Percentiles rank a stretch among this genome's conserved stretches.
These are phyloP conservation scores for Yamadazyma siamensis DNA, from an alignment of 1,139 yeast species.

Conservation along the genomic window DNA sequence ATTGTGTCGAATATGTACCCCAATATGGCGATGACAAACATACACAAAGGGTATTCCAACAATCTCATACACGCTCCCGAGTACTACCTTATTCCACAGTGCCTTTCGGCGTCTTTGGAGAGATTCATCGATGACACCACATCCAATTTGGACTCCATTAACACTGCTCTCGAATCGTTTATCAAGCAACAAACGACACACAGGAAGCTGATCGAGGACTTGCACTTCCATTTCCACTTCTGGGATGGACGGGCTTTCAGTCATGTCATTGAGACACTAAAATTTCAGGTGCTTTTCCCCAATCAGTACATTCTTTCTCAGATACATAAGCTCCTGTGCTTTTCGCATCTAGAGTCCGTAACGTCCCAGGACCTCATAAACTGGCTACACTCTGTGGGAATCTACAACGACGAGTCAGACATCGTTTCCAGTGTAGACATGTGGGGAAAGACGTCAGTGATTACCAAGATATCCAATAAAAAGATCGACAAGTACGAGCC, in stretches of 20 bases:
- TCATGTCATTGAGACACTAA: conserved; percentile 27
- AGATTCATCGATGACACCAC: conserved; percentile 1
- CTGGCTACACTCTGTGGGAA: conserved; percentile 19
- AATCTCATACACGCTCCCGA: conserved; percentile 17
- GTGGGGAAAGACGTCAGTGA: conserved; percentile 18
- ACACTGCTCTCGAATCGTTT: background rate
- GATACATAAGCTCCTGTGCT: conserved; percentile 13
- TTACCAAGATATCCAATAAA: conserved; percentile 19
- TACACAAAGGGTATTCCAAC: conserved; percentile 25
- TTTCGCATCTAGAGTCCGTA: conserved; percentile 13
- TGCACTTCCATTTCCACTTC: conserved; percentile 25
- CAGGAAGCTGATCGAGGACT: conserved; percentile 6
- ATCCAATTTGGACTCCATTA: background rate
- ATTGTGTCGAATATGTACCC: conserved; percentile 19
- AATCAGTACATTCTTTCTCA: conserved; percentile 20
- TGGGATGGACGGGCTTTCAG: conserved; percentile 31
- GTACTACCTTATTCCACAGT: conserved; percentile 26
- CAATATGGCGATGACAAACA: conserved; percentile 18
- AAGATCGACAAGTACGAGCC: conserved; percentile 17
- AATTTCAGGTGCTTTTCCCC: conserved; percentile 33
- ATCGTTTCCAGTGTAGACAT: conserved; percentile 28
- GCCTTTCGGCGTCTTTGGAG: conserved; percentile 2
- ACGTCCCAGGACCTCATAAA: conserved; percentile 16
- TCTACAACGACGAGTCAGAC: conserved; percentile 28
- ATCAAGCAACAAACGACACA: conserved; percentile 2